Evolutionary conservation across 2,329 filamentous ascomycete genomes (phyloP).

Genomic region (Tolypocladium inflatum): DNA sequence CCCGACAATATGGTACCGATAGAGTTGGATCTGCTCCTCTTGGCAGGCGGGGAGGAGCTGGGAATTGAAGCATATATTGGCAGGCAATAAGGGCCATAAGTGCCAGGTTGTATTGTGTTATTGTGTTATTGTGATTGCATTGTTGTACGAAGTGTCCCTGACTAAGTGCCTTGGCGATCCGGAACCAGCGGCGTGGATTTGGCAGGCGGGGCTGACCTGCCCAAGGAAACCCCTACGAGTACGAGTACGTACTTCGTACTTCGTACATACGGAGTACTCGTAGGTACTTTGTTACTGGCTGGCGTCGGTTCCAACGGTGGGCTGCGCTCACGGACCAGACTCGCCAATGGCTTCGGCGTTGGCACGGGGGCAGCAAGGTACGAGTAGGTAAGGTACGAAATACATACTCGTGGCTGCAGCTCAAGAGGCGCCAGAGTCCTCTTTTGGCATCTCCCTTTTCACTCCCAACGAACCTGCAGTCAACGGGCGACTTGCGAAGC

Average conservation of each 20-base stretch:
- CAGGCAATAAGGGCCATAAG: neutral
- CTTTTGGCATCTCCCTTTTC: neutral
- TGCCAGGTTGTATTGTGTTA: neutral
- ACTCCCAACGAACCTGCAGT: neutral
- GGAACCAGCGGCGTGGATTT: neutral
- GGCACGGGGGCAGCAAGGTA: no score
- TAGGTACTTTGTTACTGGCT: no score
- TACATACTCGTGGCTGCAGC: neutral
- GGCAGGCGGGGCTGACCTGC: neutral
- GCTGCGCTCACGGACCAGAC: no score
- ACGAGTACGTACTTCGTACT: no score
- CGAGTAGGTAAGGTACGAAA: no score
- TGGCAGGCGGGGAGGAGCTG: neutral
- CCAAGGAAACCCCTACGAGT: no score
- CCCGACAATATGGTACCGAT: neutral
- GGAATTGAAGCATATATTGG: neutral
- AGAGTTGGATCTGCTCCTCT: neutral
- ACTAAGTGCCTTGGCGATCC: neutral
- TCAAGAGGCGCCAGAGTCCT: no score
- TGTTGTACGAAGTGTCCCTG: neutral
- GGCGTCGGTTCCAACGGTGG: no score
- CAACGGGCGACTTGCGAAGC: neutral
- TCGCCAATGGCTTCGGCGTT: no score
- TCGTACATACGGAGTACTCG: no score
- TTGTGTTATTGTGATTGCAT: neutral